Base-by-base conservation (phyloP, 176 grass and related monocot species). In the Oryza officinalis region DNA sequence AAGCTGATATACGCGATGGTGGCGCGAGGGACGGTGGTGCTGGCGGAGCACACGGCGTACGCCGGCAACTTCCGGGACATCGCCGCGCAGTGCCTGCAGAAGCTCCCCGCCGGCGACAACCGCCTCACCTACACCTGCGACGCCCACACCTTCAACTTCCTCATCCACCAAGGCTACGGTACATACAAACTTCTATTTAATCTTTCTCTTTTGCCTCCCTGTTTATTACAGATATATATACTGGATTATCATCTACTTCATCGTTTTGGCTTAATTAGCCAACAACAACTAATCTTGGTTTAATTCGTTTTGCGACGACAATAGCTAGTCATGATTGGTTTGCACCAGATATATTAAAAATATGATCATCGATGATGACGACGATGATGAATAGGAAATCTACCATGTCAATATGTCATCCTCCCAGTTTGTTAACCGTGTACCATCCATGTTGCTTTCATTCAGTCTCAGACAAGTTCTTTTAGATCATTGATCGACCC, bases 61-160 rank as follows among this genome's bases (percentile, higher is more conserved):
- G 80, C 88, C 17, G 95, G 95, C 33, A 97, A 97, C 81, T 97
- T 94, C 75, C 81, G 87, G 66, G 89, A 86, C 86, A 92, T 97
- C 84, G 95, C 95, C 0, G 84, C 67, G 4, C 88, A 91, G 86
- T 97, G 95, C 77, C 88, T 97, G 27, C 90, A 83, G 3, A 89
- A 89, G 78, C 95, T 97, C 30, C 95, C 92, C 11, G 75, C 95
- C 8, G 87, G 88, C 65, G 89, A 97, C 90, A 92, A 91, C 84
- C 86, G 91, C 60, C 94, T 91, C 81, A 93, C 92, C 81, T 97
- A 94, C 88, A 91, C 87, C 76, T 87, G 90, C 74, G 92, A 97
- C 71, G 88, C 27, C 0, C 91, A 97, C 86, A 92, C 92, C 86
- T 97, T 97, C 90, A 97, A 92, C 76, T 97, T 94, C 89, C 92